Conservation (phyloP, 805 yeast genomes). For the Wickerhamiella azyma region DNA sequence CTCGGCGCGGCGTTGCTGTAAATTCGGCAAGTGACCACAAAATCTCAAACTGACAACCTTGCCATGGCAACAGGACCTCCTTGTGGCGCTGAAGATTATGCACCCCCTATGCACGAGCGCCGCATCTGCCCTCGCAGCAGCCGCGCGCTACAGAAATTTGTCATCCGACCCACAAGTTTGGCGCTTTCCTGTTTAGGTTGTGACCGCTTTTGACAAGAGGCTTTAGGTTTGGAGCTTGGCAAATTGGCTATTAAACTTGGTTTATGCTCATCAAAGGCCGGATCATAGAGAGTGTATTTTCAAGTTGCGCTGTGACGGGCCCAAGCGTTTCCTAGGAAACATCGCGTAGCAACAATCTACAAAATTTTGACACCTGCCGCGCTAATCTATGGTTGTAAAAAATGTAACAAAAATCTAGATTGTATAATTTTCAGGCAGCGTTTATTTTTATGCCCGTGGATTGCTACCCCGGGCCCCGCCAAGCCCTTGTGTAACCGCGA, state of each 20-base stretch:
- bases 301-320: too few relatives aligned
- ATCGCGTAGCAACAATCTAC: neutral
- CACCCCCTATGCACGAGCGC: neutral
- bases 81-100: neutral
- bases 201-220: too few relatives aligned
- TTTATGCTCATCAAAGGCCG: too few relatives aligned
- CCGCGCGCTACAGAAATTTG: neutral
- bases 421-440: too few relatives aligned
- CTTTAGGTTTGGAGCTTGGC: too few relatives aligned
- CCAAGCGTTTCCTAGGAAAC: neutral
- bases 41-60: neutral
- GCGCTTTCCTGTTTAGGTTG: neutral
- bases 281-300: too few relatives aligned
- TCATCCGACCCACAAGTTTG: neutral
- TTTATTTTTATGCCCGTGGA: too few relatives aligned
- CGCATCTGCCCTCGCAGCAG: neutral
- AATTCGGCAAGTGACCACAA: neutral
- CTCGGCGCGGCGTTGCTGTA: conserved; percentile 15
- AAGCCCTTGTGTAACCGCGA: too few relatives aligned
- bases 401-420: neutral
- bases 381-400: neutral
- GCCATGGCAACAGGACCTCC: neutral
- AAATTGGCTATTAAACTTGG: too few relatives aligned
- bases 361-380: neutral
- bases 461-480: too few relatives aligned